phyloP scores from a whole-genome alignment of 2,329 filamentous ascomycete genomes.

The Xylaria sp. region DNA sequence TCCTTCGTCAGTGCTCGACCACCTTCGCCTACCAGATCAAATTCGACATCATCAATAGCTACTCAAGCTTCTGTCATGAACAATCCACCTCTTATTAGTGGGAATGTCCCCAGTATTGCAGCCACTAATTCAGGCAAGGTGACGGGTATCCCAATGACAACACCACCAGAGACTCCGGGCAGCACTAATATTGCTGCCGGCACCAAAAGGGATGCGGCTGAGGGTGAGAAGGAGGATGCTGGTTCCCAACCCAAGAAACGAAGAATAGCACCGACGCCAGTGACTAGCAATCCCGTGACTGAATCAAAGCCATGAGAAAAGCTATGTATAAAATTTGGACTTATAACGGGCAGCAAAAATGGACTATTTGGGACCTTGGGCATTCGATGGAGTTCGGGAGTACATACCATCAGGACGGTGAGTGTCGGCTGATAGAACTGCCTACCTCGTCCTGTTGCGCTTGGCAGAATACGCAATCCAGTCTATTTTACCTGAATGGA shows the following conservation, averaged over 20 bases:
- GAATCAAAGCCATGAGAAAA: constrained; percentile 33
- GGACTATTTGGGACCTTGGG: constrained; percentile 18
- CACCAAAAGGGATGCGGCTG: constrained; percentile 67
- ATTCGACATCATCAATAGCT: constrained; percentile 82
- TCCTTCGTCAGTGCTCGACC: constrained; percentile 73
- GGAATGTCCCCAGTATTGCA: constrained; percentile 79
- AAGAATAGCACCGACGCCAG: constrained; percentile 74
- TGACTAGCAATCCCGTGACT: constrained; percentile 49
- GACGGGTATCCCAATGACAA: constrained; percentile 78
- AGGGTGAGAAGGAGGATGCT: constrained; percentile 65
- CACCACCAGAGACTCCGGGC: constrained; percentile 88
- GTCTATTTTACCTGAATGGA: background rate
- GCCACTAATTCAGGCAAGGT: constrained; percentile 76
- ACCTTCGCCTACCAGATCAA: constrained; percentile 84
- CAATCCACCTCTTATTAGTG: constrained; percentile 82
- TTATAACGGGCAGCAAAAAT: constrained; percentile 10
- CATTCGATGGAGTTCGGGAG: constrained; percentile 36
- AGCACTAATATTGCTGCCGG: constrained; percentile 63
- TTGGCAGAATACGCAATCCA: constrained; percentile 24
- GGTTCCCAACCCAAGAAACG: constrained; percentile 71
- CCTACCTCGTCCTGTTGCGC: constrained; percentile 11
- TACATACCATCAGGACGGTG: constrained; percentile 13
- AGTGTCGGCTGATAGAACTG: constrained; percentile 3
- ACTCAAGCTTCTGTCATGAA: constrained; percentile 75
- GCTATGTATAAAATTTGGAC: constrained; percentile 10